Evolutionary conservation across 306 rosid species (phyloP), one percentile per base, ranked within the genome.

Genomic region (Rosa persica): DNA sequence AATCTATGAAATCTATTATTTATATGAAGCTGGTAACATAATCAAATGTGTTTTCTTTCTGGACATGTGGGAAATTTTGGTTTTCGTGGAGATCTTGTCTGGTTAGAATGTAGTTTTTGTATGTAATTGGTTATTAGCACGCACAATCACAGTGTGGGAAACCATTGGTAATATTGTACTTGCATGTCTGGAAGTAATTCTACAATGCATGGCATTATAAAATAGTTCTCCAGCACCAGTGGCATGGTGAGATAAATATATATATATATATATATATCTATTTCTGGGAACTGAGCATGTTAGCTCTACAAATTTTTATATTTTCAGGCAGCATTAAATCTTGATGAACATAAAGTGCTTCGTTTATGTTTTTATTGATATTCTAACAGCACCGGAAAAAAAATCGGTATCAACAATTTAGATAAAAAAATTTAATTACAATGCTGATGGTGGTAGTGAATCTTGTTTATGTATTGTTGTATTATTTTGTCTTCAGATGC

Each of bases 401-500:
- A 42, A 42, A 42, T 6, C 44, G 8, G 44, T 15, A 16, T 16
- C 27, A 58, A 20, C 49, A 40, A 57, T 8, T n/a, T 40, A 43
- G 77, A 23, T 58, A 15, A 22, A 30, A 30, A 30, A 30, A 30
- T 30, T 30, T 30, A 30, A 30, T 30, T 30, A 30, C 36, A 30
- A 30, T 30, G 36, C 36, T 34, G 30, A 49, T 65, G 39, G 9
- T 48, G 47, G 38, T 60, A 7, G 69, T 34, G 38, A 27, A 61
- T 38, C 49, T 55, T 36, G 36, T 54, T 72, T 12, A 6, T 12
- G n/a, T 60, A 5, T 54, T 54, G 16, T 73, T 12, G n/a, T 4
- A 16, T 73, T 10, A 12, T 78, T 67, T 69, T 82, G 23, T 82
- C 80, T 30, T 30, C 36, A 30, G 36, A 30, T 74, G 64, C 46